Base-by-base conservation (phyloP, 495 filamentous ascomycete species). In the Astrothelium macrocarpum region DNA sequence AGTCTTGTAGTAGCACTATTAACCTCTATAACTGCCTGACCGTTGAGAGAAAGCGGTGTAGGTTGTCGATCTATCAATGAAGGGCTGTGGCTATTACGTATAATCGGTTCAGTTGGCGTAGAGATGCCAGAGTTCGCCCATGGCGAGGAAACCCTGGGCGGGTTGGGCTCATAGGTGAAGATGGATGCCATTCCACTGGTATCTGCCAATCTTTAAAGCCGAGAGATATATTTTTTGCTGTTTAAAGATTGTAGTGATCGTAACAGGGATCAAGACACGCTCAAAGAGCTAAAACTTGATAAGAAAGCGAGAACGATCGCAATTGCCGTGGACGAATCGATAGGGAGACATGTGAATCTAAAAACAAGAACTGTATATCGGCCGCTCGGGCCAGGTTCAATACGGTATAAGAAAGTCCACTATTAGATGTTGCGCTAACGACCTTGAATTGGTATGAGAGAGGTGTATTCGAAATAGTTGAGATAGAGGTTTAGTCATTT, bases 121-220 rank as follows among this genome's bases (percentile, higher is more conserved):
- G 23, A 20, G 1, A 56, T 56, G 49, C 23, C 49, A 29, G 49
- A 56, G 16, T 79, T 82, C 42, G 87, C 80, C 94, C 94, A 98
- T 29, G 94, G 95, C 11, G 93, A 97, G 18, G 88, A 84, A 31
- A 96, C 88, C 74, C 90, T 79, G 3, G 90, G 89, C 39, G 93
- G 89, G 65, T 95, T 87, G 12, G 90, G 86, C 62, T 96, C 90
- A 71, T 87, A 98, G 0, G 93, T 96, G 75, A 98, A 98, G 64
- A 98, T 90, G 16, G 91, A 96, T 39, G 90, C 90, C 94, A 97
- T 98, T 34, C 26, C 11, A 7, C 36, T 60, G 32, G n/a, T 9
- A 23, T 16, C 20, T 63, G 39, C 32, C 5, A 28, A 29, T 56
- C 25, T 9, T 28, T 10, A 29, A 49, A 18, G 43, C n/a, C 3